Evolutionary conservation across 1,139 yeast species (phyloP).

Genomic region (Yamadazyma friedrichii): DNA sequence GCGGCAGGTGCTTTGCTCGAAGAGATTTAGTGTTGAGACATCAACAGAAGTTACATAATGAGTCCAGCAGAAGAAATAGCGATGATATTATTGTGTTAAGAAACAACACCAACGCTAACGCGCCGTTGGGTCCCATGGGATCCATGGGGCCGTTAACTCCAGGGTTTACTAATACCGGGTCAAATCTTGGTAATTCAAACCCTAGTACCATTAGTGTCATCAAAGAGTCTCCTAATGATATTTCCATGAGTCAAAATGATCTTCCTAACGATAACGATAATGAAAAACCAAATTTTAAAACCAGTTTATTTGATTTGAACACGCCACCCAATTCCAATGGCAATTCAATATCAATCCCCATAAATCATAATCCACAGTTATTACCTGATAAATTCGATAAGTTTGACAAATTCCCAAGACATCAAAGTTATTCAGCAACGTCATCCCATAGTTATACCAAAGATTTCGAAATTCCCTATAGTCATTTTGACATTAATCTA

Average conservation of each 20-base stretch:
- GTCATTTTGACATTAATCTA: slow-evolving; percentile 28
- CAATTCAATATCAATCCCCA: slow-evolving; percentile 7
- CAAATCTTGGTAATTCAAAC: not conserved
- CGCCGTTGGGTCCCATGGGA: slow-evolving; percentile 34
- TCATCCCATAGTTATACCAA: slow-evolving; percentile 67
- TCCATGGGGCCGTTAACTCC: slow-evolving; percentile 7
- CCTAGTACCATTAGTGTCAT: not conserved
- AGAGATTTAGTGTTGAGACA: slow-evolving; percentile 49
- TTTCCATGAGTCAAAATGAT: not conserved
- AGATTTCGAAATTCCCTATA: slow-evolving; percentile 53
- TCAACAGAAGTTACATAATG: slow-evolving; percentile 41
- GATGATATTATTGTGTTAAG: slow-evolving; percentile 45
- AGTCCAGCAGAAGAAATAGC: slow-evolving; percentile 23
- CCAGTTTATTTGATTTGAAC: slow-evolving; percentile 19
- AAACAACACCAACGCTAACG: slow-evolving; percentile 45
- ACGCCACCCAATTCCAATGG: slow-evolving; percentile 8
- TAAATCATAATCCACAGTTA: not conserved
- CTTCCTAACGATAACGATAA: not conserved
- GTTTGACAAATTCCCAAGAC: slow-evolving; percentile 35
- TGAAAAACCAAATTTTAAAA: slow-evolving; percentile 21
- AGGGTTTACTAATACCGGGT: not conserved
- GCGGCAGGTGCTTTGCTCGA: slow-evolving; percentile 51
- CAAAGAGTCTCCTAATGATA: not conserved
- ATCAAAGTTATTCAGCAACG: slow-evolving; percentile 82
- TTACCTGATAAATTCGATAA: slow-evolving; percentile 5